phyloP scores from a whole-genome alignment of 2,329 filamentous ascomycete genomes.

The Nigrospora sphaerica region DNA sequence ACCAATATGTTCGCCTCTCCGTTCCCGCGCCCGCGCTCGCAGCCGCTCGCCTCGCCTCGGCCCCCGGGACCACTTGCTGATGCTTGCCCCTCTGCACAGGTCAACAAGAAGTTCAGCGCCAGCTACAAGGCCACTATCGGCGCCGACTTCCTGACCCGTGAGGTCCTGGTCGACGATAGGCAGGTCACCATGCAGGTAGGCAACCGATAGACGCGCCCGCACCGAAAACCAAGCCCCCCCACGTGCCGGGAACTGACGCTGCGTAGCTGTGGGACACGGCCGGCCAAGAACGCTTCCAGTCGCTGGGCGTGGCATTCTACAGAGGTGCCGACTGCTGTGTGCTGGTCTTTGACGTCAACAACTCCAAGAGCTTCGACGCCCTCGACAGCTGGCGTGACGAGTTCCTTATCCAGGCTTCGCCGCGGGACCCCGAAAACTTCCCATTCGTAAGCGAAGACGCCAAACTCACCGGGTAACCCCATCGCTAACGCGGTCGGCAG shows the following conservation, averaged over 20 bases:
- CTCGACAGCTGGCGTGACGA: slow-evolving; percentile 98
- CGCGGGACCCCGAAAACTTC: slow-evolving; percentile 93
- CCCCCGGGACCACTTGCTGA: background rate
- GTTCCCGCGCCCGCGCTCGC: background rate
- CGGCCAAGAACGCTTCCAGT: slow-evolving; percentile 95
- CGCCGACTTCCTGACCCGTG: slow-evolving; percentile 95
- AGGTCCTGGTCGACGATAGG: slow-evolving; percentile 93
- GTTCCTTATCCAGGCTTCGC: slow-evolving; percentile 94
- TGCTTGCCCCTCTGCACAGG: slow-evolving; percentile 42
- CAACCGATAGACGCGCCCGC: background rate
- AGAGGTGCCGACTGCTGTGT: slow-evolving; percentile 96
- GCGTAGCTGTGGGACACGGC: slow-evolving; percentile 92
- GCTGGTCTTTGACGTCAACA: slow-evolving; percentile 97
- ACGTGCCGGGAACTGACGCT: slow-evolving; percentile 12
- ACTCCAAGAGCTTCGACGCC: slow-evolving; percentile 97
- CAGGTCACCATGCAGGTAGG: slow-evolving; percentile 95
- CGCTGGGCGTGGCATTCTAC: slow-evolving; percentile 94
- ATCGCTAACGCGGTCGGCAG: slow-evolving; percentile 31
- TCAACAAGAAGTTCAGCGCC: slow-evolving; percentile 99
- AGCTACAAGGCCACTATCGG: slow-evolving; percentile 99
- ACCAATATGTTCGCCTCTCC: slow-evolving; percentile 88
- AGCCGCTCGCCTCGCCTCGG: background rate
- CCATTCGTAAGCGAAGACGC: slow-evolving; percentile 67
- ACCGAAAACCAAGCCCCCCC: background rate
- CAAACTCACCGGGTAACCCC: background rate